Evolutionary conservation across 2,329 filamentous ascomycete species (phyloP), one percentile per base, ranked within the genome.

Genomic region (Metarhizium brunneum): DNA sequence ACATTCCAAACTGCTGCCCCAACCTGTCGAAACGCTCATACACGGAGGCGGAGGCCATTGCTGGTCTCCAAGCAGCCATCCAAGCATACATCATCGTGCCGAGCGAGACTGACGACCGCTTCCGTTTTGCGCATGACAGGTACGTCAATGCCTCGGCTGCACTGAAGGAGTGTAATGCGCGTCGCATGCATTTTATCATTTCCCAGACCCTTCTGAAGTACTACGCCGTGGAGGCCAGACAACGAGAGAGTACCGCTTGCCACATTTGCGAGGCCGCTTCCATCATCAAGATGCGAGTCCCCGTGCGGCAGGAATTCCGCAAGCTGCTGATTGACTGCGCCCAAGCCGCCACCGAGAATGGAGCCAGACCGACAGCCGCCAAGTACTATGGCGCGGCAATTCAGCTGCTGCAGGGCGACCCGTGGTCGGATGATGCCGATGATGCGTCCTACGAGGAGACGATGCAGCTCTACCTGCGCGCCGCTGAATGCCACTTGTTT

Each of bases 131-230:
- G 38, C 92, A 96, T 68, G 92, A 96, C 68, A 83, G 92, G 53
- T 95, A 95, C 64, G 80, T 91, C 52, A 84, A 88, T 66, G 90
- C 89, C 16, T 85, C 90, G 6, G 76, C 81, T 14, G 79, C 82
- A 5, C 74, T 96, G 53, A 83, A 81, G 59, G 85, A 92, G 65
- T 84, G 82, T 64, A 84, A 87, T 55, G 74, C 81, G 25, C 76
- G 81, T 20, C 87, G 88, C 62, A 96, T 96, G 92, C 91, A 96
- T 69, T 96, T 92, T 63, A 84, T 91, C 49, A 90, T 96, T 63
- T 87, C 89, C 0, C 86, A 90, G 65, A 87, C 86, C 0, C 82
- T 96, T 61, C 82, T 92, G 68, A 87, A 88, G 62, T 86, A 91
- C 62, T 83, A 81, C 58, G 66, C 75, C 7, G 70, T 80, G 29